Evolutionary conservation across 768 basidiomycete species (phyloP).

Genomic region (Cystofilobasidium capitatum): DNA sequence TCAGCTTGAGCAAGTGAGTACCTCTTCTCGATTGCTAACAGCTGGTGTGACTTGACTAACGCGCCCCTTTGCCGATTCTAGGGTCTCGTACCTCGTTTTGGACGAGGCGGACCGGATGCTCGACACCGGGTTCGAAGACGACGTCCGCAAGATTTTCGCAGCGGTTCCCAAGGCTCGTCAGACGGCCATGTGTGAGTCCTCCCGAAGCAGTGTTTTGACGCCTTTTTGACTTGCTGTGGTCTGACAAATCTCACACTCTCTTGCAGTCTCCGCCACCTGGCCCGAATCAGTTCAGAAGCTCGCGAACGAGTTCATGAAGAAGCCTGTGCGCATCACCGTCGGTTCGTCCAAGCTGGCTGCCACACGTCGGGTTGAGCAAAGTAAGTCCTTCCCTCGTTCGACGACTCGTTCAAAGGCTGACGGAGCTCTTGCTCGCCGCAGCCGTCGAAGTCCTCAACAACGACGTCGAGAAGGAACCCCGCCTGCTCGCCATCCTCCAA

Average conservation of each 20-base stretch:
- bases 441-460: conserved; percentile 81
- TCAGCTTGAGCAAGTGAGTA: background rate
- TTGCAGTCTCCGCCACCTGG: conserved; percentile 41
- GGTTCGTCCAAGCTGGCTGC: conserved; percentile 90
- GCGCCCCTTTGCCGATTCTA: background rate
- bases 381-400: background rate
- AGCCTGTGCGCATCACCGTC: conserved; percentile 82
- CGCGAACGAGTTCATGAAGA: conserved; percentile 71
- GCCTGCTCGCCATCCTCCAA: conserved; percentile 38
- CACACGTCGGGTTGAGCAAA: conserved; percentile 79
- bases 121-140: conserved; percentile 95
- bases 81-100: conserved; percentile 78
- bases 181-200: conserved; percentile 80
- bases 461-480: conserved; percentile 61
- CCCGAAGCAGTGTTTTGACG: background rate
- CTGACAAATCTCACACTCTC: background rate
- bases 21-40: background rate
- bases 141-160: conserved; percentile 80
- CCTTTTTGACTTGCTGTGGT: conserved; percentile 10
- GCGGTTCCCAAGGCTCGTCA: conserved; percentile 53
- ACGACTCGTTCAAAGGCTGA: too few relatives aligned
- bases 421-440: conserved; percentile 28
- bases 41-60: background rate
- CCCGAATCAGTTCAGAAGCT: conserved; percentile 71
- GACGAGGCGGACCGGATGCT: conserved; percentile 98